Conservation (phyloP, 192 early-diverging fungal species). For the Coemansia asiatica region DNA sequence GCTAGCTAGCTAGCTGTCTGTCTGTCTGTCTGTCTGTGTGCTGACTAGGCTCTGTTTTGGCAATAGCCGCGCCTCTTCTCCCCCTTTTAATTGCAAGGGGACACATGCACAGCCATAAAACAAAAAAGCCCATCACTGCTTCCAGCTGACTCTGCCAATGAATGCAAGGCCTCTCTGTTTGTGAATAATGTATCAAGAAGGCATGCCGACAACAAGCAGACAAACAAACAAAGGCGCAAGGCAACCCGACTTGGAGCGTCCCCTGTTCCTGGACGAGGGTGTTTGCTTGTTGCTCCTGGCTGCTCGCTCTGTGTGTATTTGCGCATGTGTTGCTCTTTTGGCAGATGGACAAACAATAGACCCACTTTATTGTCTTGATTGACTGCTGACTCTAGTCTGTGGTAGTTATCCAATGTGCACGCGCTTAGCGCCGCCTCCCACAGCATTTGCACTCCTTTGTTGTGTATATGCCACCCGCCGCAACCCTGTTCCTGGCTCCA, state of each 20-base stretch:
- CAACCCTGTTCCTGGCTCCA: not conserved
- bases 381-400: not conserved
- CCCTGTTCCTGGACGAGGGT: constrained; percentile 6
- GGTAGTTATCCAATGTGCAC: constrained; percentile 3
- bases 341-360: not conserved
- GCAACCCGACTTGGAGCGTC: not conserved
- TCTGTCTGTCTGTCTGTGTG: too few species aligned
- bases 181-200: not conserved
- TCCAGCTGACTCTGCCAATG: constrained; percentile 3
- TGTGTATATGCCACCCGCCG: constrained; percentile 1
- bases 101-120: not conserved
- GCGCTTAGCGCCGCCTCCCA: not conserved
- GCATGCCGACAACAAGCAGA: not conserved
- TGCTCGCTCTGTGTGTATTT: not conserved
- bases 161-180: not conserved
- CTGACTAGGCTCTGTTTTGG: too few species aligned
- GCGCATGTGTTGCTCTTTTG: not conserved
- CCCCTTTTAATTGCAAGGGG: not conserved
- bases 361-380: not conserved
- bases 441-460: not conserved
- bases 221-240: too few species aligned
- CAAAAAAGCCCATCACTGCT: not conserved
- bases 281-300: not conserved
- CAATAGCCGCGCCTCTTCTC: too few species aligned
- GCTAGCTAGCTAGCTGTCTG: too few species aligned